Evolutionary conservation across 169 alveolate species (phyloP), one percentile per base, ranked within the genome.

Genomic region (Ichthyophthirius multifiliis): DNA sequence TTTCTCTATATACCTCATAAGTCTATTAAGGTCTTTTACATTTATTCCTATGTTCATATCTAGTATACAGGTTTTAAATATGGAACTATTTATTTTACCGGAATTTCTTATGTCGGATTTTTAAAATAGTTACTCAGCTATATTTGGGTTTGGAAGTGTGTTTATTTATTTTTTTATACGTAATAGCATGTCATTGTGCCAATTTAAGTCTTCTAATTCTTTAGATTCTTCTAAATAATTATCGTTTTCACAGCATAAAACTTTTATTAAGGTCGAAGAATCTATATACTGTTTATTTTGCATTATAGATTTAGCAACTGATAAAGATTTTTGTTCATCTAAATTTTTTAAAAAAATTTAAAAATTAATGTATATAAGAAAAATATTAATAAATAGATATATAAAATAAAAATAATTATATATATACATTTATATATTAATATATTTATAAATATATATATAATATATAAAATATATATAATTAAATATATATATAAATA

Each of bases 21-120:
- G 41, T 64, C 84, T 64, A 44, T 67, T 78, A n/a, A 78, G 32
- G 23, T 78, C 84, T 78, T 78, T 64, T 12, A 78, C 75, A 43
- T 65, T 78, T 18, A 78, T 44, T 43, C 79, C 84, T 31, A 78
- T 43, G 18, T 47, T 15, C 9, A 74, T 27, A 18, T 78, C 84
- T 55, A 78, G 45, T 7, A 78, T 41, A 16, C 63, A 76, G 27
- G 84, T 78, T 45, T 78, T 78, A 31, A 78, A 78, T 15, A 63
- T 78, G 3, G 84, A 74, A 13, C 78, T 78, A 31, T 78, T 75
- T 1, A 78, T 10, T 15, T 63, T 78, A 27, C 84, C 84, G 20
- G 67, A 65, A 20, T 78, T 30, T 27, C 65, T 76, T 18, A 63
- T 78, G 65, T 78, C 84, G 30, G 73, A 65, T 30, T 43, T 63